Percentiles rank a stretch among this genome's conserved stretches.
Evolutionary conservation across 148 eudicot species (phyloP).

Genomic region (Chenopodium suecicum): DNA sequence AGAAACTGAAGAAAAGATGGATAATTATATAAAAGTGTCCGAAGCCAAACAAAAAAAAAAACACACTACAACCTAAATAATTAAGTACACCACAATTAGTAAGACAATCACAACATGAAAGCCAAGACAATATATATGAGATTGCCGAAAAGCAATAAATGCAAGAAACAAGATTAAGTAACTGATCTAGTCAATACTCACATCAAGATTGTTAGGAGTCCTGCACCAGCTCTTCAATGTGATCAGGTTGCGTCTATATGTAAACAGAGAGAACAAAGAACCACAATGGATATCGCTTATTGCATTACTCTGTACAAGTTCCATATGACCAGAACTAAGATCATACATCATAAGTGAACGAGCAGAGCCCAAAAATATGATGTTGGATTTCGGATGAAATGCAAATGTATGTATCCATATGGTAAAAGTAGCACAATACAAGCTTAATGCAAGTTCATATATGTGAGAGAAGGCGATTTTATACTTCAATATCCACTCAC

Average conservation of each 20-base stretch:
- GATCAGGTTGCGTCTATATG: neutral
- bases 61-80: too few relatives aligned
- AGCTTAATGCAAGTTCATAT: neutral
- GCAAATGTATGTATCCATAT: slow-evolving; percentile 8
- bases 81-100: too few relatives aligned
- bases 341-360: neutral
- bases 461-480: neutral
- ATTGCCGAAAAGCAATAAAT: neutral
- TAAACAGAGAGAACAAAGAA: neutral
- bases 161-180: neutral
- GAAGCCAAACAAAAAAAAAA: too few relatives aligned
- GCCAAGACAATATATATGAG: neutral
- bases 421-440: too few relatives aligned
- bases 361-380: slow-evolving; percentile 2
- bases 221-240: slow-evolving; percentile 17
- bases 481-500: slow-evolving; percentile 10
- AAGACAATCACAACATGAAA: neutral
- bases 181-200: neutral
- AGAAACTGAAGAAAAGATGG: neutral
- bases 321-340: neutral
- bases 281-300: neutral
- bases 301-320: neutral
- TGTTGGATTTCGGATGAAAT: slow-evolving; percentile 4
- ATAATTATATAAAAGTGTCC: neutral
- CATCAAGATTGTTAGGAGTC: neutral